Base-by-base conservation (phyloP, 1,139 yeast genomes). In the Yamadazyma buinensis region DNA sequence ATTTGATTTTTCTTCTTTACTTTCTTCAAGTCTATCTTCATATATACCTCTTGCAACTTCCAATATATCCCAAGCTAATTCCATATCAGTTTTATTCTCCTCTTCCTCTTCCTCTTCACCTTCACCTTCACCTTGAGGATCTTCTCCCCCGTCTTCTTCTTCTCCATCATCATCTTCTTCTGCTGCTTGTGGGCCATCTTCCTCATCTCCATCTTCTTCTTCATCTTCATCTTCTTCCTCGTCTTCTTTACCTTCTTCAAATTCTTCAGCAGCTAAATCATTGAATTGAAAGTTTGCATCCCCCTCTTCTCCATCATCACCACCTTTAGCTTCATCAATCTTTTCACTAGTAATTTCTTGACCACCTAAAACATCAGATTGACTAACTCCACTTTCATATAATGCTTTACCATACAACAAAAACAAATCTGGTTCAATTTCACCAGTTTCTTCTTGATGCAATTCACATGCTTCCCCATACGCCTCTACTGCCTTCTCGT, bases 21-120 rank as follows among this genome's bases (percentile, higher is more conserved):
- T 36, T 2, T 53, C 48, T 11, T 64, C 62, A 11, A 77, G 51
- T 36, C 67, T 54, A 23, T 64, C 58, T 42, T 77, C 80, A 45
- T 77, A 83, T 25, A 84, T 55, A 1, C 82, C 67, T 46, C 96
- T 70, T 1, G 95, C 73, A 30, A 84, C 64, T 51, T 88, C 96
- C 25, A 86, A 65, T 15, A 86, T 77, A 40, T 83, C 92, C 95
- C 95, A 87, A 0, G 95, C 95, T 17, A 80, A 72, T 52, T 84
- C 95, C 52, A 88, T 83, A 52, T 87, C 96, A 23, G 77, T 69
- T 47, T 80, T 83, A 27, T 74, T 77, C 22, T 66, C 75, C 29
- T 64, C 77, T 15, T 60, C 68, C 13, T 49, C 58, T 20, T 48
- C 61, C 13, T 49, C 54, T 11, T 49, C 55, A 3, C 51, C 31